Percentiles rank a stretch among this genome's conserved stretches.
Conservation (phyloP, 306 rosid species). For the Dicorynia guianensis region DNA sequence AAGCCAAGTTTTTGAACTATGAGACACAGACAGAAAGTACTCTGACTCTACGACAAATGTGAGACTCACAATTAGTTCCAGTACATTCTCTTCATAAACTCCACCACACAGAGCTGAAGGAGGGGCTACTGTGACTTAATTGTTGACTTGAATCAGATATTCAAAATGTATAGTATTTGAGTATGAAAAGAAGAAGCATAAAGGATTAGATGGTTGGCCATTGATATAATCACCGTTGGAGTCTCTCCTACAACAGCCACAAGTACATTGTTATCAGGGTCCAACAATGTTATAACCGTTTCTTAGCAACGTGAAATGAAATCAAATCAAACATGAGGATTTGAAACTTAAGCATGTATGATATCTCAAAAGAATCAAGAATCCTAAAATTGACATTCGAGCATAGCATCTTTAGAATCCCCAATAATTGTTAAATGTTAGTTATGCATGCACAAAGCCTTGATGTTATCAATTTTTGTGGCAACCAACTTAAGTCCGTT, state of each 20-base stretch:
- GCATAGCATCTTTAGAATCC: too few relatives aligned
- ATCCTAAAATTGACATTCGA: too few relatives aligned
- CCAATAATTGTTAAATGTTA: too few relatives aligned
- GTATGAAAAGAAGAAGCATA: conserved; percentile 16
- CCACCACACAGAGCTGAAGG: conserved; percentile 3
- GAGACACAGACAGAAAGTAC: conserved; percentile 69
- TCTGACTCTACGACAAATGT: conserved; percentile 85
- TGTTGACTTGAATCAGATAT: conserved; percentile 2
- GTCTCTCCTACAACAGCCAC: conserved; percentile 87
- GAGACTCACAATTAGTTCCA: conserved; percentile 55
- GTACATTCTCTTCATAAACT: too few relatives aligned
- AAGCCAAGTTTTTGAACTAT: conserved; percentile 75
- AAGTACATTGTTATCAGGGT: conserved; percentile 79
- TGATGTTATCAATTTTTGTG: too few relatives aligned
- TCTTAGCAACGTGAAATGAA: conserved; percentile 23
- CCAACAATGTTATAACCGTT: conserved; percentile 89
- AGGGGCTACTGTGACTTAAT: conserved; percentile 28
- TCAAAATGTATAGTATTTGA: background rate
- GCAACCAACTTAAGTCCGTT: too few relatives aligned
- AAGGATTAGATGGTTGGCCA: conserved; percentile 7
- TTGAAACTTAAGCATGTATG: too few relatives aligned
- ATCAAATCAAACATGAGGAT: too few relatives aligned
- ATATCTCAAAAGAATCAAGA: too few relatives aligned
- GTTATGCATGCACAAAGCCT: too few relatives aligned
- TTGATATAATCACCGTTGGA: conserved; percentile 53